Evolutionary conservation across 495 filamentous ascomycete species (phyloP), one percentile per base, ranked within the genome.

Genomic region (Lasiosphaeris hirsuta): DNA sequence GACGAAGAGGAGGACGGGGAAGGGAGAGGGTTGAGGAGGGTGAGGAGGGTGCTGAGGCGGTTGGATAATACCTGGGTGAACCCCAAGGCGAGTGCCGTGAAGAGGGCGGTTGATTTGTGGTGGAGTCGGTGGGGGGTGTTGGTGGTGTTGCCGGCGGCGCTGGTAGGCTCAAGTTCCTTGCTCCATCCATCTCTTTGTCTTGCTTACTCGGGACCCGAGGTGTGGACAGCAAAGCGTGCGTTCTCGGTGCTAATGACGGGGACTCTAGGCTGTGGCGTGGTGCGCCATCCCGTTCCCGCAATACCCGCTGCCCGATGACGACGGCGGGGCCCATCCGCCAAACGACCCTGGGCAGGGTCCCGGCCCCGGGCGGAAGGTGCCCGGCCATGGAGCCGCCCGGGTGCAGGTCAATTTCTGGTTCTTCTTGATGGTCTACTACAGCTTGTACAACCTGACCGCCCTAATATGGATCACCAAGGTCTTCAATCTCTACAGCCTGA

Each of bases 391-490:
- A 19, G 73, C 79, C 51, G 78, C 81, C 9, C 75, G 74, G 30
- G 83, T 85, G 4, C 78, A 77, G 45, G 76, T 86, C 56, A 85
- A 85, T 71, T 86, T 86, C 60, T 86, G 83, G 83, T 85, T 84
- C 72, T 86, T 86, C 68, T 73, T 86, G 3, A 77, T 82, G 14
- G 75, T 85, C 40, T 86, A 85, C 71, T 86, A 86, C 65, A 80
- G 80, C 19, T 81, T 84, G 63, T 86, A 86, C 67, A 84, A 82
- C 62, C 63, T 85, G 19, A 82, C 81, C 7, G 83, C 81, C 4
- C 68, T 86, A 58, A 78, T 85, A 33, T 86, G 83, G 83, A 83
- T 86, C 47, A 86, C 84, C 42, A 86, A 86, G 58, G 75, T 86
- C 1, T 86, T 86, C 66, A 86, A 86, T 65, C 71, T 86, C 19